Conservation (phyloP, 768 basidiomycete species). For the Paxillus rubicundulus region DNA sequence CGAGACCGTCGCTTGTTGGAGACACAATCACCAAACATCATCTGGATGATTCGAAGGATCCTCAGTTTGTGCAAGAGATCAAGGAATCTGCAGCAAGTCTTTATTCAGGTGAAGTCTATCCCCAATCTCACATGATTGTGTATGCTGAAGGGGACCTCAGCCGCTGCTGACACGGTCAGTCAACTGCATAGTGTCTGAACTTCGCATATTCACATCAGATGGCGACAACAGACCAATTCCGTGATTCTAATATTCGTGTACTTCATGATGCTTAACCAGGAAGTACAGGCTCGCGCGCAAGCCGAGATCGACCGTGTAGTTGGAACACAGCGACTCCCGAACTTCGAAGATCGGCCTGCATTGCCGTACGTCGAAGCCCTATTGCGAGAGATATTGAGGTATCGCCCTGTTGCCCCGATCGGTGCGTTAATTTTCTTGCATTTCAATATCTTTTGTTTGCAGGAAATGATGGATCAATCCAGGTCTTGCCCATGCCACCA, state of each 20-base stretch:
- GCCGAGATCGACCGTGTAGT: slow-evolving; percentile 33
- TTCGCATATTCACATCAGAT: too few relatives aligned
- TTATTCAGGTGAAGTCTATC: too few relatives aligned
- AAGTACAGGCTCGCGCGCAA: slow-evolving; percentile 29
- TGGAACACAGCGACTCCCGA: slow-evolving; percentile 28
- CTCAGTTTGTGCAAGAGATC: too few relatives aligned
- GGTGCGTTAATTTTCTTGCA: slow-evolving; percentile 11
- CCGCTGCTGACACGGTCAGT: too few relatives aligned
- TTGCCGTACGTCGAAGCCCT: slow-evolving; percentile 36
- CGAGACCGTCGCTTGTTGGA: too few relatives aligned
- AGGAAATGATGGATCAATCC: not conserved
- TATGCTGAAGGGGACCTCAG: too few relatives aligned
- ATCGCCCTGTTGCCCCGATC: slow-evolving; percentile 23
- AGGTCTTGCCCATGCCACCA: slow-evolving; percentile 44
- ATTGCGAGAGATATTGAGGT: slow-evolving; percentile 32
- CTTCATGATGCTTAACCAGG: slow-evolving; percentile 30
- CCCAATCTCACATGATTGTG: too few relatives aligned
- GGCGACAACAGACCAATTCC: slow-evolving; percentile 21
- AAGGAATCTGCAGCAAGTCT: too few relatives aligned
- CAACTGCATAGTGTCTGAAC: too few relatives aligned
- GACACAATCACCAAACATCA: too few relatives aligned
- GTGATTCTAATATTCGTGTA: slow-evolving; percentile 26
- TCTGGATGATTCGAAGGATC: too few relatives aligned
- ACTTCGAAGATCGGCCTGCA: slow-evolving; percentile 25
- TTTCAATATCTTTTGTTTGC: not conserved